Conservation (phyloP, 768 basidiomycete genomes). For the Pisolithus marmoratus region DNA sequence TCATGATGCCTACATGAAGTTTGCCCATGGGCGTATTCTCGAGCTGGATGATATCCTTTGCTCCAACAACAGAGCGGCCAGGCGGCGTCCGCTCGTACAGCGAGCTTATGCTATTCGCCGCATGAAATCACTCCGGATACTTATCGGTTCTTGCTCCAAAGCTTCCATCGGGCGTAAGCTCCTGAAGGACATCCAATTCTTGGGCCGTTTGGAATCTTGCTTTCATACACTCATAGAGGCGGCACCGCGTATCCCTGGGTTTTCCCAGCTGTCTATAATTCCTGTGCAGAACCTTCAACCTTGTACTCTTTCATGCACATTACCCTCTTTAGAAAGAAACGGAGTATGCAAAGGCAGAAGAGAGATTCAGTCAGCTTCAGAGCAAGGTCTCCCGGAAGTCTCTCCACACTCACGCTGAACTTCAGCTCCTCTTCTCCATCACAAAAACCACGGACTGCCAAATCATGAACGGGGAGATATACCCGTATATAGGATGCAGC, state of each 20-base stretch:
- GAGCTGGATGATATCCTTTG: neutral
- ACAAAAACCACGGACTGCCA: neutral
- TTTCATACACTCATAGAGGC: neutral
- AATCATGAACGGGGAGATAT: neutral
- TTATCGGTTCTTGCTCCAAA: neutral
- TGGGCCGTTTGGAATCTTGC: neutral
- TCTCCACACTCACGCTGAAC: neutral
- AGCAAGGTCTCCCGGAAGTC: neutral
- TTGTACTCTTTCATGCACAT: neutral
- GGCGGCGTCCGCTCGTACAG: neutral
- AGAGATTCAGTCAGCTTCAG: neutral
- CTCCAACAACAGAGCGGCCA: neutral
- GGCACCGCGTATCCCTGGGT: neutral
- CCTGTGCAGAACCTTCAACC: neutral
- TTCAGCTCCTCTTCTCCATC: conserved; percentile 1
- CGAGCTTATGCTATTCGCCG: neutral
- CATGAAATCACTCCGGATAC: neutral
- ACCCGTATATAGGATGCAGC: conserved; percentile 2
- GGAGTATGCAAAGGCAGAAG: neutral
- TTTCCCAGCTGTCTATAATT: neutral
- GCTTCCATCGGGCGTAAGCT: neutral
- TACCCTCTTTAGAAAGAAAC: neutral
- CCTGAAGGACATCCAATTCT: neutral
- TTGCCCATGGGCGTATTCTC: neutral
- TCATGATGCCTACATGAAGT: conserved; percentile 1